Conservation (phyloP, 1,139 yeast species). For the Cylindricascospora bacillispora region DNA sequence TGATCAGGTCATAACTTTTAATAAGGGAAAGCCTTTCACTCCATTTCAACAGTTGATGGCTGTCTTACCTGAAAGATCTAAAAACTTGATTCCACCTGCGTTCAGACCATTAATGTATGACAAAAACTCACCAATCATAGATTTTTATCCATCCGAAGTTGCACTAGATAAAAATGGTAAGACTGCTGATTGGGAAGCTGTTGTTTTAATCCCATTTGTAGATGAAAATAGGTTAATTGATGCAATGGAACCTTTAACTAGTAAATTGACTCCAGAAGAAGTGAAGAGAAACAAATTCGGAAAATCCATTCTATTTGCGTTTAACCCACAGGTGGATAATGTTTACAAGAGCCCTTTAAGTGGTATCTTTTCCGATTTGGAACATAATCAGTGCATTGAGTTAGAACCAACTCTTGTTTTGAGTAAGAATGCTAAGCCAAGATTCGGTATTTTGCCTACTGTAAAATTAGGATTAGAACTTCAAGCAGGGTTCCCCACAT, state of each 20-base stretch:
- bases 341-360: conserved; percentile 71
- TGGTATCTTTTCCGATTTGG: conserved; percentile 63
- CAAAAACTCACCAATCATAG: conserved; percentile 72
- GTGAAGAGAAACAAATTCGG: conserved; percentile 64
- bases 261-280: conserved; percentile 56
- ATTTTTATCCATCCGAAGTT: conserved; percentile 83
- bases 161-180: conserved; percentile 89
- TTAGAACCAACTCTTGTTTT: conserved; percentile 16
- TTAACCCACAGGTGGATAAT: conserved; percentile 63
- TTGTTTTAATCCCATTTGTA: conserved; percentile 86
- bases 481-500: conserved; percentile 84
- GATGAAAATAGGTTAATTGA: conserved; percentile 64
- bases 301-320: conserved; percentile 48
- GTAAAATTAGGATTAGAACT: conserved; percentile 59
- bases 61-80: conserved; percentile 89
- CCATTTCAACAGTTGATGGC: conserved; percentile 98
- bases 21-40: conserved; percentile 64
- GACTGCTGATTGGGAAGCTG: conserved; percentile 97
- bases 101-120: conserved; percentile 85
- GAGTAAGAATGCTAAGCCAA: conserved; percentile 36
- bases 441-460: conserved; percentile 52
- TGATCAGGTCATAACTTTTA: conserved; percentile 47
- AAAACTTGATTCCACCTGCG: conserved; percentile 60
- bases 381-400: conserved; percentile 67
- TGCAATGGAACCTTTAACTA: conserved; percentile 57